Evolutionary conservation across 1,284 basidiomycete genomes (phyloP).

Genomic region (Moniliophthora roreri): DNA sequence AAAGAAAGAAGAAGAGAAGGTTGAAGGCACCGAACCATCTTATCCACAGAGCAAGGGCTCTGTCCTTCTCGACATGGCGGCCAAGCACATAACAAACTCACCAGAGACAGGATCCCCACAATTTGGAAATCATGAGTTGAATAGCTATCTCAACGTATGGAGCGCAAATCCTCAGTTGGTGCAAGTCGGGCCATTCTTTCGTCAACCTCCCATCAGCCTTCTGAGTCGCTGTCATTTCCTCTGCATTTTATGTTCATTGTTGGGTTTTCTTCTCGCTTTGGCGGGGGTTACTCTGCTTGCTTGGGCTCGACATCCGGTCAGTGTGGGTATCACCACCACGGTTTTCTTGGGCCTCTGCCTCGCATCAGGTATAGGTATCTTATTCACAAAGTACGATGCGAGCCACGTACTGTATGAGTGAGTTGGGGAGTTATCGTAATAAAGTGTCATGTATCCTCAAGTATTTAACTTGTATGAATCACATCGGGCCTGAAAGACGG

Average conservation of each 20-base stretch:
- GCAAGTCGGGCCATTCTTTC: constrained; percentile 40
- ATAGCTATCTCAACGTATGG: constrained; percentile 24
- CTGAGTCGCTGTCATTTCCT: constrained; percentile 49
- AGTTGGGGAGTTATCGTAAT: too few relatives aligned
- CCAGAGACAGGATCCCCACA: constrained; percentile 5
- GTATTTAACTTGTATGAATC: too few relatives aligned
- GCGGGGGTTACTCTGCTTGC: constrained; percentile 49
- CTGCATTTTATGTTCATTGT: constrained; percentile 43
- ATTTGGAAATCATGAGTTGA: constrained; percentile 5
- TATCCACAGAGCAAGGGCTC: constrained; percentile 20
- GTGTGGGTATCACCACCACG: constrained; percentile 43
- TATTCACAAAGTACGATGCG: not conserved
- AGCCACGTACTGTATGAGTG: not conserved
- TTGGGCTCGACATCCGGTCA: constrained; percentile 45
- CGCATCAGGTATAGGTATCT: constrained; percentile 24
- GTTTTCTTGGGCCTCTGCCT: constrained; percentile 38
- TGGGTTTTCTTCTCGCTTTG: constrained; percentile 51
- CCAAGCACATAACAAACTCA: constrained; percentile 21
- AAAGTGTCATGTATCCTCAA: too few relatives aligned
- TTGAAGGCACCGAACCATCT: constrained; percentile 13
- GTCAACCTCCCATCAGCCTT: constrained; percentile 40
- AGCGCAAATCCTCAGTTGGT: constrained; percentile 46
- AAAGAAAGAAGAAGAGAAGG: constrained; percentile 37
- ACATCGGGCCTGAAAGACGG: too few relatives aligned
- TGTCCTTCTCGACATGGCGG: constrained; percentile 20